Evolutionary conservation across 139 green algal genomes (phyloP), one percentile per base, ranked within the genome.

Genomic region (Eudorina sp.): DNA sequence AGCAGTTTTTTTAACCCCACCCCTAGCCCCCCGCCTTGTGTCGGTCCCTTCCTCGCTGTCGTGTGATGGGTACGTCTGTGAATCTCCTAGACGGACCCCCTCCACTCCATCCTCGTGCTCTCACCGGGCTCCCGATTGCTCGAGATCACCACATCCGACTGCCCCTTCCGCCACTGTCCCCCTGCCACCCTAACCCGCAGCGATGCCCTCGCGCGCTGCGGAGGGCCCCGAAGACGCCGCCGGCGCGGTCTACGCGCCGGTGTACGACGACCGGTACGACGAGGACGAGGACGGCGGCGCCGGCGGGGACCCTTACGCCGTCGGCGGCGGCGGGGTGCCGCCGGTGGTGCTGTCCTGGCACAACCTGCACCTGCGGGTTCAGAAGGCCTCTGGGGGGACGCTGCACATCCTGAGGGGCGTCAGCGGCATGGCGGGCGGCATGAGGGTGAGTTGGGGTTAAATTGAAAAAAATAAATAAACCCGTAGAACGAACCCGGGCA

Each of bases 381-480:
- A 53, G 14, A 41, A 66, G 27, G 78, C 79, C 1, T 53, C 27
- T 23, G 88, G 88, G 11, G 53, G 69, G 5, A 43, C 34, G 43
- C 84, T 92, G 70, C 89, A 92, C 53, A 87, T 93, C 36, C 83
- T 95, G 53, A 79, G 55, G 53, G 90, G 89, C 72, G 79, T 95
- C 53, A 92, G 58, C 40, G 93, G 93, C 46, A 40, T 92, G n/a
- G 90, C 92, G 31, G 92, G 91, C 4, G 80, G 78, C 0, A 36
- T 80, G 53, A 27, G 27, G 34, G 58, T 75, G 53, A 14, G 38
- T 0, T 0, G n/a, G n/a, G n/a, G n/a, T n/a, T n/a, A n/a, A n/a
- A n/a, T n/a, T n/a, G n/a, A n/a, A n/a, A n/a, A n/a, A n/a, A n/a
- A n/a, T n/a, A n/a, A n/a, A n/a, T n/a, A n/a, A n/a, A n/a, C n/a